phyloP scores from a whole-genome alignment of 2,329 filamentous ascomycete species.

The Byssochlamys sp. region DNA sequence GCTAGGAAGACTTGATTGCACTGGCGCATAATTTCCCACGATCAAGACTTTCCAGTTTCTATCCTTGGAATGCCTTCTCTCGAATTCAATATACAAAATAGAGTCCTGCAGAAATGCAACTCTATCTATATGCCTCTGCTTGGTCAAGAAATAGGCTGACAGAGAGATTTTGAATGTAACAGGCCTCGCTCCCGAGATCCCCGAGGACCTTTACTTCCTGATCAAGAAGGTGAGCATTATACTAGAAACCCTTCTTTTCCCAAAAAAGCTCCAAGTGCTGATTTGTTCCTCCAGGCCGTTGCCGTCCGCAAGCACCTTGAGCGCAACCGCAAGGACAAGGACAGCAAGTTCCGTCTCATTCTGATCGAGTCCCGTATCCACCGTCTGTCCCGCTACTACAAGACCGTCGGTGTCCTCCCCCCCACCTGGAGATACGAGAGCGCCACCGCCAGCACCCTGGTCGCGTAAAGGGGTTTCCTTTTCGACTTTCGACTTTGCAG shows the following conservation, averaged over 20 bases:
- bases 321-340: slow-evolving; percentile 99
- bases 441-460: slow-evolving; percentile 87
- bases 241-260: neutral
- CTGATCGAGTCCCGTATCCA: slow-evolving; percentile 99
- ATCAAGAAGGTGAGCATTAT: slow-evolving; percentile 83
- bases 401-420: slow-evolving; percentile 73
- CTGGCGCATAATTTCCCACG: neutral
- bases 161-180: slow-evolving; percentile 63
- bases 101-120: slow-evolving; percentile 20
- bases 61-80: neutral
- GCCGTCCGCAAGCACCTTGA: slow-evolving; percentile 99
- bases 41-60: neutral
- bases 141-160: slow-evolving; percentile 71
- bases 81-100: slow-evolving; percentile 4
- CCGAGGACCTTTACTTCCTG: slow-evolving; percentile 99
- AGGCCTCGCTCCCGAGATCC: slow-evolving; percentile 97
- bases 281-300: slow-evolving; percentile 55
- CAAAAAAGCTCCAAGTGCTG: neutral
- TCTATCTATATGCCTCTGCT: slow-evolving; percentile 61
- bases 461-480: slow-evolving; percentile 55
- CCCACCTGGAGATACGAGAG: slow-evolving; percentile 99
- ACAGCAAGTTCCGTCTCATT: slow-evolving; percentile 99
- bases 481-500: slow-evolving; percentile 11
- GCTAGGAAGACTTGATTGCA: neutral
- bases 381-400: slow-evolving; percentile 99